Conservation (phyloP, 202 grass and related monocot species). For the Cymbopogon flexuosus region DNA sequence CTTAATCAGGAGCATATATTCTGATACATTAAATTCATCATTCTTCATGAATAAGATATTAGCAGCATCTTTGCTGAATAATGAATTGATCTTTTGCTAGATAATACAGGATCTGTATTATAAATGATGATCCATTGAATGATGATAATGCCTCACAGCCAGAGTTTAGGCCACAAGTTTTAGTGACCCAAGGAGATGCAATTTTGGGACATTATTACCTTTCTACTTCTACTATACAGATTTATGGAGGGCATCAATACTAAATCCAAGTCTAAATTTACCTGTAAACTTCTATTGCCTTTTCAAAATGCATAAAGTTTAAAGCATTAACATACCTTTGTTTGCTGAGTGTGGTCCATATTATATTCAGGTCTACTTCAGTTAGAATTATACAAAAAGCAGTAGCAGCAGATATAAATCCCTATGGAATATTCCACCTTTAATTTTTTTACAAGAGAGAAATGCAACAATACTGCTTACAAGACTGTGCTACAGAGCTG, state of each 20-base stretch:
- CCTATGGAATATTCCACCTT: not conserved
- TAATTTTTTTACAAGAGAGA: not conserved
- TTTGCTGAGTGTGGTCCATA: not conserved
- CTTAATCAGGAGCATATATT: not conserved
- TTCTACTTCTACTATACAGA: not conserved
- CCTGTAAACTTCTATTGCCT: not conserved
- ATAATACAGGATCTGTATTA: not conserved
- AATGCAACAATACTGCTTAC: not conserved
- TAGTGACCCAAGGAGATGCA: not conserved
- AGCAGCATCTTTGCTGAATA: not conserved
- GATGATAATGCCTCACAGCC: not conserved
- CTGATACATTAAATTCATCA: not conserved
- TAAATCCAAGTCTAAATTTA: not conserved
- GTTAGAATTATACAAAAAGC: not conserved
- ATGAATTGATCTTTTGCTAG: not conserved
- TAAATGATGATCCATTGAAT: not conserved
- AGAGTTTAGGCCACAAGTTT: not conserved
- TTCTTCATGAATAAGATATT: not conserved
- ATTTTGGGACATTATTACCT: not conserved
- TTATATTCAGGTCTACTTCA: not conserved
- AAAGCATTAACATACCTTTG: not conserved
- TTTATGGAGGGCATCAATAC: not conserved
- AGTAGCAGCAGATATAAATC: not conserved
- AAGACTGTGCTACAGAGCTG: not conserved
- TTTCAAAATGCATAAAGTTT: not conserved